Evolutionary conservation across 768 basidiomycete species (phyloP).

Genomic region (Termitomyces sp.): DNA sequence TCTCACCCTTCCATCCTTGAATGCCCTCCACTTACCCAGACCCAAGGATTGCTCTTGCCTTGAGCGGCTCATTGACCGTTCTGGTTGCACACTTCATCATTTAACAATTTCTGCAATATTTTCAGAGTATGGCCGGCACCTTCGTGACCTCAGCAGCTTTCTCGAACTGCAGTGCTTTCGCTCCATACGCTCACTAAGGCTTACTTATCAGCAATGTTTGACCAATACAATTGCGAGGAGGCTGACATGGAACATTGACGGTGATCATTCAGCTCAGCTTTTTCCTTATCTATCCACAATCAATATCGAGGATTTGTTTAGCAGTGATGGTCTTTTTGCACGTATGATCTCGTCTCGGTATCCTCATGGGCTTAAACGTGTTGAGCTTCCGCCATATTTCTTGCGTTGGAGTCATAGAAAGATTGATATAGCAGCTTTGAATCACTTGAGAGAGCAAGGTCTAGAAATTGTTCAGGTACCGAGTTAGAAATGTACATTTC

Average conservation of each 20-base stretch:
- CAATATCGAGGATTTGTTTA: not conserved
- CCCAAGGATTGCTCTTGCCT: not conserved
- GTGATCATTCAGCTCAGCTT: not conserved
- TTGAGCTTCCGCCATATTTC: not conserved
- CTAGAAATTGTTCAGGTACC: not conserved
- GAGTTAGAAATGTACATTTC: no score
- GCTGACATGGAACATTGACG: not conserved
- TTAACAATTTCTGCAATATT: not conserved
- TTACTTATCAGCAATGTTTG: not conserved
- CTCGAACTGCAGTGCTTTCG: not conserved
- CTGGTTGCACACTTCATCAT: not conserved
- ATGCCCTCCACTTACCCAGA: not conserved
- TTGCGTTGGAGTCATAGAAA: not conserved
- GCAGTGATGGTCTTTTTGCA: not conserved
- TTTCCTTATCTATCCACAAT: not conserved
- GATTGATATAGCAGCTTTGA: not conserved
- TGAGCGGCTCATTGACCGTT: not conserved
- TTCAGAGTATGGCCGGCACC: no score
- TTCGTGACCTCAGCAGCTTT: not conserved
- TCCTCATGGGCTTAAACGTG: not conserved
- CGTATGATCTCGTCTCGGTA: not conserved
- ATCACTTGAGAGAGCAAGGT: not conserved
- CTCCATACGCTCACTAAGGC: not conserved
- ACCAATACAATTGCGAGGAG: not conserved
- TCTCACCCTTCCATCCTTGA: not conserved